phyloP scores from a whole-genome alignment of 2,329 filamentous ascomycete species.

The Arthroderma sp. region DNA sequence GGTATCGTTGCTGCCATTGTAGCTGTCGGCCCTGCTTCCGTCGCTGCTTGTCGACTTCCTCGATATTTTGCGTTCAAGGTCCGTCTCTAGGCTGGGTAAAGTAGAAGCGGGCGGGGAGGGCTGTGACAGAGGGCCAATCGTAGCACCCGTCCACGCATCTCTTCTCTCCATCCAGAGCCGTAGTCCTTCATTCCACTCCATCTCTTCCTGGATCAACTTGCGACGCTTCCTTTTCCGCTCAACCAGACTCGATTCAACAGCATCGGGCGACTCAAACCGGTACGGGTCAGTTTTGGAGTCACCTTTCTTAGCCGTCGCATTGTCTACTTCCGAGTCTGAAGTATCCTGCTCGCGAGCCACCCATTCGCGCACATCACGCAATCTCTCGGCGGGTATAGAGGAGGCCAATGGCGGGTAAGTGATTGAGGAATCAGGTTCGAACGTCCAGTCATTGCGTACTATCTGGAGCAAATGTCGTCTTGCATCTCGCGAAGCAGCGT shows the following conservation, averaged over 20 bases:
- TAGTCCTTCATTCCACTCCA: conserved; percentile 67
- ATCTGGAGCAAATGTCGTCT: conserved; percentile 28
- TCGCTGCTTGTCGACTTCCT: conserved; percentile 10
- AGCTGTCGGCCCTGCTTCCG: conserved; percentile 5
- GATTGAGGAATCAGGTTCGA: conserved; percentile 11
- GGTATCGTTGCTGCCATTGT: conserved; percentile 6
- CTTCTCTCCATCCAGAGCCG: conserved; percentile 65
- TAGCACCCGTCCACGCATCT: conserved; percentile 73
- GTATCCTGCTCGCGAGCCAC: conserved; percentile 10
- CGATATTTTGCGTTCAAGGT: neutral
- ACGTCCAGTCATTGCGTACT: conserved; percentile 32
- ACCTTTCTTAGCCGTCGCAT: neutral
- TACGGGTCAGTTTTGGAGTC: conserved; percentile 16
- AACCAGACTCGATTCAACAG: conserved; percentile 26
- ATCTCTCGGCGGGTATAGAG: neutral
- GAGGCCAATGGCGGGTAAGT: neutral
- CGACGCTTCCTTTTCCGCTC: conserved; percentile 45
- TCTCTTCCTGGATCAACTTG: conserved; percentile 48
- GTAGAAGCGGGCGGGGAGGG: neutral
- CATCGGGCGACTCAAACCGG: conserved; percentile 29
- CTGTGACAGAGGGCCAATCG: conserved; percentile 10
- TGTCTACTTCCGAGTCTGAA: conserved; percentile 9
- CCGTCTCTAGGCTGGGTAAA: neutral
- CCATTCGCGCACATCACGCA: conserved; percentile 10
- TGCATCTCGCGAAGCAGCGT: conserved; percentile 27